Conservation (phyloP, 2,329 filamentous ascomycete species). For the Blastomyces silverae region DNA sequence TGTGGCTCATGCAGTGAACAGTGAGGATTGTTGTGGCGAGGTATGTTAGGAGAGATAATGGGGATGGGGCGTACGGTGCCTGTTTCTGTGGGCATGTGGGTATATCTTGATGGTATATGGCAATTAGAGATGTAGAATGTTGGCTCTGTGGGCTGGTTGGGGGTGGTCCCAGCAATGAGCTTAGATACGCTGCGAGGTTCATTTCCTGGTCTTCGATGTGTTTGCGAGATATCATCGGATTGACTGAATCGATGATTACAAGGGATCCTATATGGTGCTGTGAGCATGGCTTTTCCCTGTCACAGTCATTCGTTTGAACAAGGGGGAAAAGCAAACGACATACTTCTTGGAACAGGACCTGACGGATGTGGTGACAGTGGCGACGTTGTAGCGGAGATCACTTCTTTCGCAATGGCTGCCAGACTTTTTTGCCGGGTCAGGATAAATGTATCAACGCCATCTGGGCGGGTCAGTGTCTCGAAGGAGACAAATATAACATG, state of each 20-base stretch:
- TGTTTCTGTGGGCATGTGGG: constrained; percentile 44
- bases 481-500: constrained; percentile 73
- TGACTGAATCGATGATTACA: constrained; percentile 72
- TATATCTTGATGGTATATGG: constrained; percentile 76
- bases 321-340: background rate
- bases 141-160: constrained; percentile 27
- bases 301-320: background rate
- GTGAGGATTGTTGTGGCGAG: constrained; percentile 82
- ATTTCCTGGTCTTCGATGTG: constrained; percentile 44
- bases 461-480: constrained; percentile 60
- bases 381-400: constrained; percentile 36
- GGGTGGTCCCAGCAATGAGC: constrained; percentile 56
- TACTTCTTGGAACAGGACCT: constrained; percentile 8
- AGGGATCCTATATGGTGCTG: constrained; percentile 53
- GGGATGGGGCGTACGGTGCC: constrained; percentile 51
- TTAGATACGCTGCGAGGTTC: constrained; percentile 62
- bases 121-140: constrained; percentile 59
- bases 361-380: constrained; percentile 10
- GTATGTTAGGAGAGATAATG: constrained; percentile 67
- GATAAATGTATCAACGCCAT: constrained; percentile 61
- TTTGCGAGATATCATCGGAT: constrained; percentile 49
- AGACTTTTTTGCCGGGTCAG: constrained; percentile 55
- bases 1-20: constrained; percentile 65
- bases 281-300: constrained; percentile 17
- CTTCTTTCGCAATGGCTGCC: constrained; percentile 53